Conservation (phyloP, 2,329 filamentous ascomycete genomes). For the Pseudocercospora crystallina region DNA sequence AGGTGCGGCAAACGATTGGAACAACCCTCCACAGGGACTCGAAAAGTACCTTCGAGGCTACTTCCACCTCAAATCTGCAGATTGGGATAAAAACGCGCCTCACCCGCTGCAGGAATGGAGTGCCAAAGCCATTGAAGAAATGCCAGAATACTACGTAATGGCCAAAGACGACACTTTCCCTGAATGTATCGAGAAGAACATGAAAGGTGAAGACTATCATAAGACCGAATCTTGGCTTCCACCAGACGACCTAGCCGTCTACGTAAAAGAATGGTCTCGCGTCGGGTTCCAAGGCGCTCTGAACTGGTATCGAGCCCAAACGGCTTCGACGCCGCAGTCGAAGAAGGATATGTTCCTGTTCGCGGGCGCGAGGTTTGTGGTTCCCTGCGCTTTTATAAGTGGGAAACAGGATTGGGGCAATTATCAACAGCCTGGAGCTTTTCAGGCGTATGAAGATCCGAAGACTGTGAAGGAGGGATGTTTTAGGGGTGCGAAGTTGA, state of each 20-base stretch:
- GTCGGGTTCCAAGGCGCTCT: slow-evolving; percentile 66
- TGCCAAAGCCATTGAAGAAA: slow-evolving; percentile 56
- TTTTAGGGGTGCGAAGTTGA: slow-evolving; percentile 54
- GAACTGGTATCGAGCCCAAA: slow-evolving; percentile 67
- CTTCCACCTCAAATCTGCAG: slow-evolving; percentile 66
- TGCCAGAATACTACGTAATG: slow-evolving; percentile 72
- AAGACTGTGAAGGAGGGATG: slow-evolving; percentile 42
- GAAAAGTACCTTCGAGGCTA: slow-evolving; percentile 65
- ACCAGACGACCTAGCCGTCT: slow-evolving; percentile 59
- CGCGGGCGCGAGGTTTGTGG: slow-evolving; percentile 60
- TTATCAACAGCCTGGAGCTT: slow-evolving; percentile 63
- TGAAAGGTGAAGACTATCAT: slow-evolving; percentile 52
- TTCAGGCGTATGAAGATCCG: slow-evolving; percentile 55
- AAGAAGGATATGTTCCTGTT: slow-evolving; percentile 58
- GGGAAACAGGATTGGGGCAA: slow-evolving; percentile 67
- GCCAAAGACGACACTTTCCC: slow-evolving; percentile 59
- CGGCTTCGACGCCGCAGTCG: slow-evolving; percentile 44
- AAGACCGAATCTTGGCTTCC: slow-evolving; percentile 57
- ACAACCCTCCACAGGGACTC: slow-evolving; percentile 52
- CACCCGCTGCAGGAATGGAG: slow-evolving; percentile 56
- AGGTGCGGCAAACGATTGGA: slow-evolving; percentile 50
- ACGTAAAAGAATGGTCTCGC: slow-evolving; percentile 59
- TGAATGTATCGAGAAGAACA: slow-evolving; percentile 54
- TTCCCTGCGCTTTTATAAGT: slow-evolving; percentile 62
- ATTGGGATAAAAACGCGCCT: slow-evolving; percentile 53